These are phyloP conservation scores for Globisporangium carolinianum DNA, from an alignment of 352 stramenopile species.

Conservation along the genomic window DNA sequence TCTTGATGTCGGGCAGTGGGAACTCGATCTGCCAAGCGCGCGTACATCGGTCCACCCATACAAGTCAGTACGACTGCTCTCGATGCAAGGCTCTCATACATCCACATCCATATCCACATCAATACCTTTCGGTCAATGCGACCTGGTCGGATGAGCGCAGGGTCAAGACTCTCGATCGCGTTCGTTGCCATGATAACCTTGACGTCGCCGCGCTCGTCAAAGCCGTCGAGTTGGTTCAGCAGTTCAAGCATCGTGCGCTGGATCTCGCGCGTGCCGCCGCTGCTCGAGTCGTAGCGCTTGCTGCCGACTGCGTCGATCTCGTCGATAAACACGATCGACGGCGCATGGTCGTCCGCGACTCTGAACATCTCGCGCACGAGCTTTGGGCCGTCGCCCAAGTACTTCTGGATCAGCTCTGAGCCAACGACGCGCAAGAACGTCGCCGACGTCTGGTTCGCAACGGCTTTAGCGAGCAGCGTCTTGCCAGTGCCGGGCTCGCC, in stretches of 20 bases:
- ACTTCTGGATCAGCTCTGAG: slow-evolving; percentile 99
- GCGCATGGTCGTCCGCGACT: slow-evolving; percentile 97
- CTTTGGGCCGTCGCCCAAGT: slow-evolving; percentile 99
- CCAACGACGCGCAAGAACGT: slow-evolving; percentile 99
- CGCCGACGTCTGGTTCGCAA: slow-evolving; percentile 99
- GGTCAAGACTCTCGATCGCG: slow-evolving; percentile 98
- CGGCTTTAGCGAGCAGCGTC: slow-evolving; percentile 99
- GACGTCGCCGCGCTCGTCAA: slow-evolving; percentile 98
- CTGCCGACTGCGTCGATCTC: slow-evolving; percentile 99
- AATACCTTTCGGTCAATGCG: slow-evolving; percentile 98
- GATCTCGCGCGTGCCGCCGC: slow-evolving; percentile 97
- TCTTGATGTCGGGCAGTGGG: slow-evolving; percentile 98
- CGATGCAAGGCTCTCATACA: too few species aligned
- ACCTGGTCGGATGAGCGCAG: slow-evolving; percentile 97
- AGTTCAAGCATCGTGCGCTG: slow-evolving; percentile 99
- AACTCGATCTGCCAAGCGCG: slow-evolving; percentile 94
- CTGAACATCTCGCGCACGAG: slow-evolving; percentile 99
- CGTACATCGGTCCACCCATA: not conserved
- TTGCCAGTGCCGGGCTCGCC: slow-evolving; percentile 99
- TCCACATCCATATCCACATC: not conserved
- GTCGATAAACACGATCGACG: slow-evolving; percentile 99
- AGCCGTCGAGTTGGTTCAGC: slow-evolving; percentile 99
- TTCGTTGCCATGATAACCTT: slow-evolving; percentile 99
- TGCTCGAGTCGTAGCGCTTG: slow-evolving; percentile 99
- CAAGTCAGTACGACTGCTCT: too few species aligned